Evolutionary conservation across 371 early-diverging fungal genomes (phyloP).

Genomic region (Synchytrium microbalum): DNA sequence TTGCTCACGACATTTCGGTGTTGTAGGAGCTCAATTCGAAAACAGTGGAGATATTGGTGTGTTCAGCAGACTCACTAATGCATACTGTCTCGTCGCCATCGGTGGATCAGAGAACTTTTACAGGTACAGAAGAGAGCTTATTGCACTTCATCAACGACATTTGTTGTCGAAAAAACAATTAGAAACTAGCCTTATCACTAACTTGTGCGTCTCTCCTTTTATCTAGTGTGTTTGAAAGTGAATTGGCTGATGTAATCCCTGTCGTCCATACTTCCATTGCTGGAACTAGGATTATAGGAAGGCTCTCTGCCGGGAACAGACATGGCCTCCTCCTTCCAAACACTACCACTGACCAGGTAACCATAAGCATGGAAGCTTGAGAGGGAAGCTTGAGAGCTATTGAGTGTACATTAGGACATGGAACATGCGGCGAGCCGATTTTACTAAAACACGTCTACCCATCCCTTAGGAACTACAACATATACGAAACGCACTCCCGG

Average conservation of each 20-base stretch:
- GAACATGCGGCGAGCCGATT: no score
- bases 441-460: no score
- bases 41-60: constrained; percentile 99
- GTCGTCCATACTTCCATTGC: constrained; percentile 98
- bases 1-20: neutral
- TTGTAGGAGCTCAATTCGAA: constrained; percentile 94
- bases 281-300: constrained; percentile 96
- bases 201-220: no score
- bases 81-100: constrained; percentile 96
- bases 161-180: neutral
- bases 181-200: no score
- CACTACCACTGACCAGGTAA: constrained; percentile 93
- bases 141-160: no score
- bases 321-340: constrained; percentile 96
- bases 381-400: neutral
- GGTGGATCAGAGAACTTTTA: constrained; percentile 98
- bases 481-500: constrained; percentile 96
- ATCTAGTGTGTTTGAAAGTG: constrained; percentile 86
- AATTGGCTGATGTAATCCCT: constrained; percentile 95
- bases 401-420: no score
- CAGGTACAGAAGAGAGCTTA: constrained; percentile 47
- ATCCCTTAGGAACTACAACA: constrained; percentile 84
- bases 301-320: constrained; percentile 92
- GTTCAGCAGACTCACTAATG: constrained; percentile 97
- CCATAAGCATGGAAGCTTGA: constrained; percentile 2